phyloP scores from a whole-genome alignment of 1,139 yeast genomes.

The Citeromyces hawaiiensis region DNA sequence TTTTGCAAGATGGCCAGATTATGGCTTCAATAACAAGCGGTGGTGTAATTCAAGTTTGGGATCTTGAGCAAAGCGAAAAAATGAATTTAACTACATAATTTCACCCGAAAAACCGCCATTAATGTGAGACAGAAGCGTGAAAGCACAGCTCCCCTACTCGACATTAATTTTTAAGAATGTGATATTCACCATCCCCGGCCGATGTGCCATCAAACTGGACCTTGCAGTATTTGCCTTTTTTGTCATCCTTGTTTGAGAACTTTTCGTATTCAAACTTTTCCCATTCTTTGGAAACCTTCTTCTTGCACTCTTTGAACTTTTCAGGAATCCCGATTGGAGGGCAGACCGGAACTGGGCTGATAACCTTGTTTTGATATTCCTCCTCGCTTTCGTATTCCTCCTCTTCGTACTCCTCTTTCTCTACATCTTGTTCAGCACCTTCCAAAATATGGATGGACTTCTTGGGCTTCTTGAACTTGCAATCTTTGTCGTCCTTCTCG shows the following conservation, averaged over 20 bases:
- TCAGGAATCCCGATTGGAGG: neutral
- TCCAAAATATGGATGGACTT: neutral
- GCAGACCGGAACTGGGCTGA: neutral
- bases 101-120: constrained; percentile 3
- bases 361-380: neutral
- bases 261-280: neutral
- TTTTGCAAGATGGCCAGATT: constrained; percentile 20
- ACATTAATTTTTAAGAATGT: neutral
- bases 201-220: neutral
- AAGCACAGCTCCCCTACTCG: neutral
- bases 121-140: neutral
- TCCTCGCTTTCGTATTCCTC: neutral
- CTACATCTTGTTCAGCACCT: neutral
- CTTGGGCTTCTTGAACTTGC: neutral
- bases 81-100: constrained; percentile 7
- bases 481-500: neutral
- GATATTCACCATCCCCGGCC: neutral
- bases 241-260: neutral
- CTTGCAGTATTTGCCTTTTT: neutral
- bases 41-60: constrained; percentile 25
- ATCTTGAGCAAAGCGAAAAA: constrained; percentile 8
- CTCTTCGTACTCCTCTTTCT: neutral
- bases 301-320: neutral
- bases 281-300: neutral
- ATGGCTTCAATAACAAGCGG: constrained; percentile 30